Evolutionary conservation across 2,329 filamentous ascomycete genomes (phyloP).

Genomic region (Beauveria australis): DNA sequence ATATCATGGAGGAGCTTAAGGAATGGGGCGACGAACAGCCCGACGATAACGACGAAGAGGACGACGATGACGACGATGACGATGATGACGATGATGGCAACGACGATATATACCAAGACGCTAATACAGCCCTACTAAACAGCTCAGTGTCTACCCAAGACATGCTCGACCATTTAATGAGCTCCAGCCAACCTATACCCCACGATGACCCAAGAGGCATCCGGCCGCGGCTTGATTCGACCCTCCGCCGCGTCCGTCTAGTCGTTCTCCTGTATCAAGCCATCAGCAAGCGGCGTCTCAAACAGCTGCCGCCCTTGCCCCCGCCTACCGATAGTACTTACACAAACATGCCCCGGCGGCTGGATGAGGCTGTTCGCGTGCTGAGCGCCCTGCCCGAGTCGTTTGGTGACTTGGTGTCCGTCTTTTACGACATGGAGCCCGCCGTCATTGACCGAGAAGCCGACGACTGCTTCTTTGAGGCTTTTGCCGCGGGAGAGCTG

Average conservation of each 20-base stretch:
- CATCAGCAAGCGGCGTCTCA: conserved; percentile 60
- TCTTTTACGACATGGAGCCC: conserved; percentile 63
- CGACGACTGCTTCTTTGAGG: conserved; percentile 51
- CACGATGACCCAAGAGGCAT: conserved; percentile 55
- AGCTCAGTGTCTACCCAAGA: conserved; percentile 38
- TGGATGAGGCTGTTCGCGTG: conserved; percentile 49
- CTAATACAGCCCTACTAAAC: conserved; percentile 33
- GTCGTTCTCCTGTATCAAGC: conserved; percentile 62
- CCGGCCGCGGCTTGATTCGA: conserved; percentile 55
- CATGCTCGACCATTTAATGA: conserved; percentile 62
- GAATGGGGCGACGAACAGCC: conserved; percentile 75
- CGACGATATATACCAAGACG: conserved; percentile 28
- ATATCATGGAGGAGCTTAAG: conserved; percentile 77
- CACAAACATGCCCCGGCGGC: conserved; percentile 27
- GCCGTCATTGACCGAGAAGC: conserved; percentile 50
- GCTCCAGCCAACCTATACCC: conserved; percentile 52
- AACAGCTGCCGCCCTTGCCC: conserved; percentile 42
- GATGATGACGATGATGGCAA: conserved; percentile 34
- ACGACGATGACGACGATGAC: conserved; percentile 36
- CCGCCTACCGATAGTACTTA: conserved; percentile 21
- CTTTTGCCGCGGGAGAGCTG: conserved; percentile 47
- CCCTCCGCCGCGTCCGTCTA: conserved; percentile 58
- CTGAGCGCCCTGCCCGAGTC: conserved; percentile 55
- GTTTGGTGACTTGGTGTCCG: conserved; percentile 61
- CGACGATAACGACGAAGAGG: conserved; percentile 51